phyloP scores from a whole-genome alignment of 495 filamentous ascomycete species.

The Annulohypoxylon stygium region DNA sequence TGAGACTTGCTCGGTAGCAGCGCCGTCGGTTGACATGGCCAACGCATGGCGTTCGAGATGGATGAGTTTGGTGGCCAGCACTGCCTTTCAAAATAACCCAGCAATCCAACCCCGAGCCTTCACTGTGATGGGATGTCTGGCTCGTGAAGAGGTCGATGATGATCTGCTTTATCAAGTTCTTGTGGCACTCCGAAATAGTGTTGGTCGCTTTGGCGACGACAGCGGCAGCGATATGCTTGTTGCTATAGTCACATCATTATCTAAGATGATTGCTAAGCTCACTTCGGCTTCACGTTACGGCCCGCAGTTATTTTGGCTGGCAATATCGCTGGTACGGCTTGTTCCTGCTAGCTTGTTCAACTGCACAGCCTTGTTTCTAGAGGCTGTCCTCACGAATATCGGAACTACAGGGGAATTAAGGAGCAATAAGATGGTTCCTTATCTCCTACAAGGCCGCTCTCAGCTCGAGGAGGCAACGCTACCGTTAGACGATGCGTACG shows the following conservation, averaged over 20 bases:
- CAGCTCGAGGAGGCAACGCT: constrained; percentile 69
- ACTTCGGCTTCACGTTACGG: constrained; percentile 73
- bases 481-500: constrained; percentile 71
- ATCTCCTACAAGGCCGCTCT: constrained; percentile 67
- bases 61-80: constrained; percentile 78
- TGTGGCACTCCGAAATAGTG: constrained; percentile 71
- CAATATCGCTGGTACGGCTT: constrained; percentile 72
- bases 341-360: constrained; percentile 71
- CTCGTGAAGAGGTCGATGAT: constrained; percentile 75
- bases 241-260: constrained; percentile 72
- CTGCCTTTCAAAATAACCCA: constrained; percentile 77
- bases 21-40: constrained; percentile 71
- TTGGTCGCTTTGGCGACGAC: constrained; percentile 70
- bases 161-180: constrained; percentile 77
- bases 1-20: constrained; percentile 71
- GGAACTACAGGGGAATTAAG: constrained; percentile 67
- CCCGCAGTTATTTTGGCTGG: constrained; percentile 76
- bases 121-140: constrained; percentile 76
- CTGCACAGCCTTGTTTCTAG: constrained; percentile 72
- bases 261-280: constrained; percentile 78
- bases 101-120: constrained; percentile 76
- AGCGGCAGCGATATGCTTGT: constrained; percentile 74
- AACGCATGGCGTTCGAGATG: constrained; percentile 78
- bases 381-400: constrained; percentile 71
- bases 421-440: constrained; percentile 67